Conservation (phyloP, 2,329 filamentous ascomycete genomes). For the Elsinoe perseae region DNA sequence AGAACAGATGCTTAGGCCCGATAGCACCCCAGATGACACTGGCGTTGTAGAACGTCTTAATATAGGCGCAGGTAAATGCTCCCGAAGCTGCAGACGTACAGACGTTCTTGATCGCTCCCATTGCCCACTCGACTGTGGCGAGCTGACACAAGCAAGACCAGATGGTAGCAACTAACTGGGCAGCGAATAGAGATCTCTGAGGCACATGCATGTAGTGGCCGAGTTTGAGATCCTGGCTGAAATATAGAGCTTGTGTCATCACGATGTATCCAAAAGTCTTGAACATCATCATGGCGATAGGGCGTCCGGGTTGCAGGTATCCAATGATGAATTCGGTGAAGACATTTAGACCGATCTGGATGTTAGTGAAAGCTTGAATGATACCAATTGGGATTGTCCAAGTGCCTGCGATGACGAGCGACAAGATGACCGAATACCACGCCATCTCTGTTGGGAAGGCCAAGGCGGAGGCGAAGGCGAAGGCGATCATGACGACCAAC, state of each 20-base stretch:
- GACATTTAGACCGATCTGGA: slow-evolving; percentile 24
- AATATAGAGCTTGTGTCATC: slow-evolving; percentile 68
- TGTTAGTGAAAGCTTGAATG: slow-evolving; percentile 83
- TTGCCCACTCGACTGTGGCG: slow-evolving; percentile 84
- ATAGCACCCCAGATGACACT: slow-evolving; percentile 69
- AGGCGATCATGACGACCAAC: slow-evolving; percentile 20
- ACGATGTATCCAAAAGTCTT: slow-evolving; percentile 71
- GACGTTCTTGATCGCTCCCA: slow-evolving; percentile 64
- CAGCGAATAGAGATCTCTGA: slow-evolving; percentile 67
- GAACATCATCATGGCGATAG: slow-evolving; percentile 89
- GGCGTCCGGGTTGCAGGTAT: slow-evolving; percentile 71
- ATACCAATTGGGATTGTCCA: slow-evolving; percentile 88
- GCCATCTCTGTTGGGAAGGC: slow-evolving; percentile 71
- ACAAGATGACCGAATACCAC: slow-evolving; percentile 76
- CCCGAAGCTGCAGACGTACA: slow-evolving; percentile 73
- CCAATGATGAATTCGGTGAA: slow-evolving; percentile 58
- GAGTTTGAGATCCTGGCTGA: slow-evolving; percentile 77
- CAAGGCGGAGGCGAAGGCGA: slow-evolving; percentile 17
- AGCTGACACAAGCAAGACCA: slow-evolving; percentile 77
- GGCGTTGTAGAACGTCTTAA: slow-evolving; percentile 82
- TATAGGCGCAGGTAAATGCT: slow-evolving; percentile 83
- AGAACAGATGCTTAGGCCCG: slow-evolving; percentile 30
- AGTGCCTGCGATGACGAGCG: slow-evolving; percentile 65
- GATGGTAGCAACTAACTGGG: slow-evolving; percentile 67
- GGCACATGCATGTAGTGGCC: slow-evolving; percentile 86